Evolutionary conservation across 345 rosid genomes (phyloP).

Genomic region (Noccaea bulbosa): DNA sequence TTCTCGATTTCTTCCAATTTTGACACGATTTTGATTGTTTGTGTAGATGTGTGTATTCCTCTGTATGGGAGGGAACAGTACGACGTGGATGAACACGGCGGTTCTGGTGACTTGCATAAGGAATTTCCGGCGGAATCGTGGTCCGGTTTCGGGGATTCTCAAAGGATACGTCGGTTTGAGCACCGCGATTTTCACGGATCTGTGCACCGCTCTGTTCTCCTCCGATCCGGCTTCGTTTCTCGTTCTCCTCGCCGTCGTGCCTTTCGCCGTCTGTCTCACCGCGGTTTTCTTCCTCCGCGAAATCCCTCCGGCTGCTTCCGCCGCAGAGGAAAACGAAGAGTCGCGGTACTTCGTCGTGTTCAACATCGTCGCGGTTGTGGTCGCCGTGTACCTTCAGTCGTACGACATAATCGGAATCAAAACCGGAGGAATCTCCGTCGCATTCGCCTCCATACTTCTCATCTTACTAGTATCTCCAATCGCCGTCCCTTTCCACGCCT

Average conservation of each 20-base stretch:
- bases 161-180: constrained; percentile 70
- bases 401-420: constrained; percentile 56
- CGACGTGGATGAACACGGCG: constrained; percentile 79
- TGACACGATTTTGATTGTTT: neutral
- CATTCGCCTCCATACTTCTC: constrained; percentile 53
- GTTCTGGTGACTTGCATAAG: constrained; percentile 67
- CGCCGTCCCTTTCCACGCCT: constrained; percentile 49
- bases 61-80: constrained; percentile 68
- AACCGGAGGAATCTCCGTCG: constrained; percentile 45
- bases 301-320: constrained; percentile 37
- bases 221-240: constrained; percentile 55
- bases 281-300: constrained; percentile 57
- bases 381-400: constrained; percentile 58
- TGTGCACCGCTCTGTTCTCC: constrained; percentile 59
- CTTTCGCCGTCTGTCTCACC: constrained; percentile 53
- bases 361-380: constrained; percentile 52
- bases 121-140: constrained; percentile 62
- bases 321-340: constrained; percentile 47
- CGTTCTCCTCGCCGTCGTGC: constrained; percentile 57
- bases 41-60: constrained; percentile 65
- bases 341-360: constrained; percentile 46
- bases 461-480: constrained; percentile 54
- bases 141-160: constrained; percentile 63
- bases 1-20: neutral
- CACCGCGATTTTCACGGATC: constrained; percentile 66